These are phyloP conservation scores for Tulasnella calospora DNA, from an alignment of 768 basidiomycete genomes.

Conservation along the genomic window DNA sequence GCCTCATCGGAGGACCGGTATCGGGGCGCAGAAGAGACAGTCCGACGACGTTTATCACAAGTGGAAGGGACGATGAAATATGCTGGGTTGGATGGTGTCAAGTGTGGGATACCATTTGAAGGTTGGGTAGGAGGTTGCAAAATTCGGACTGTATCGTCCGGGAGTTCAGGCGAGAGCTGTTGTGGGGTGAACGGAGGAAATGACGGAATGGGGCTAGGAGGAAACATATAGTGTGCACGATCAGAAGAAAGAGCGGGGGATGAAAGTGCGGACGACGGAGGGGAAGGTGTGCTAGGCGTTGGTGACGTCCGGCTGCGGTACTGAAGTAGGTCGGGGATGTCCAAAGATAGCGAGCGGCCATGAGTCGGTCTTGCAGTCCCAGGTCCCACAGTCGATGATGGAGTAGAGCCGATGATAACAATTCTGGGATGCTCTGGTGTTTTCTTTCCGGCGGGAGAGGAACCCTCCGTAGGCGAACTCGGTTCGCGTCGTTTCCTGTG, in stretches of 20 bases:
- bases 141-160: neutral
- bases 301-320: neutral
- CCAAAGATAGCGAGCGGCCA: neutral
- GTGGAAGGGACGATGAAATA: conserved; percentile 20
- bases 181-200: conserved; percentile 20
- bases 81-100: conserved; percentile 20
- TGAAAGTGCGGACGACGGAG: conserved; percentile 2
- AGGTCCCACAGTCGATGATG: neutral
- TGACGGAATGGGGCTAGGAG: conserved; percentile 21
- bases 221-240: neutral
- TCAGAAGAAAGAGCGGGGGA: neutral
- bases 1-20: neutral
- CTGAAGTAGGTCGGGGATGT: neutral
- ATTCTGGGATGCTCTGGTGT: neutral
- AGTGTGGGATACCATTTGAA: neutral
- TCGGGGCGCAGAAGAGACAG: neutral
- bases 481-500: neutral
- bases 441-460: neutral
- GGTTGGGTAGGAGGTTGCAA: neutral
- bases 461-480: neutral
- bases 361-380: neutral
- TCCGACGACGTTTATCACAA: conserved; percentile 13
- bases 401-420: neutral
- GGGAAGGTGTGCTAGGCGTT: neutral
- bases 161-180: neutral